Evolutionary conservation across 2,329 filamentous ascomycete species (phyloP), one percentile per base, ranked within the genome.

Genomic region (Colletotrichum sp.): DNA sequence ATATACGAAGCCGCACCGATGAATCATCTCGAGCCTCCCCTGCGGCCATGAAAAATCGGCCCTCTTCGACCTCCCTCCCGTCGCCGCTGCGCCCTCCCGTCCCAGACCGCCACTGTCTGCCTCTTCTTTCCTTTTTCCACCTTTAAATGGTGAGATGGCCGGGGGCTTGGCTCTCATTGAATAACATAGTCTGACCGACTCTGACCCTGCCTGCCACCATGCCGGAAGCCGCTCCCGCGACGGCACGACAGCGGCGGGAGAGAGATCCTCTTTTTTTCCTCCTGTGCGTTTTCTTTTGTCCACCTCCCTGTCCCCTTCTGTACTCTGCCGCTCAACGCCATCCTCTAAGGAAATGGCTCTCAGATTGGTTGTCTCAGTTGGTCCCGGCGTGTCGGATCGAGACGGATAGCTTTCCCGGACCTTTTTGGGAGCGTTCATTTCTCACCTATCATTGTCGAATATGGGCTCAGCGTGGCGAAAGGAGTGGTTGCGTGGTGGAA

Each of bases 101-200:
- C 71, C 61, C 60, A 61, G 72, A 74, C 66, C 74, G 74, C 74
- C 71, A 76, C 34, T 71, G 72, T 32, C 60, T 71, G 71, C 66
- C 74, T 75, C 38, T 67, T 71, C 32, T 58, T 75, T 57, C 32
- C 60, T 71, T 75, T 75, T 71, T 63, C 16, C 16, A 48, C 55
- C 15, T n/a, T 43, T 36, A 69, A 61, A 30, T 2, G n/a, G 28
- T 34, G 58, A 34, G 30, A 21, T 21, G 38, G 36, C n/a, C 6
- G n/a, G 16, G 24, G 36, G 21, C 4, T 24, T 57, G 52, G 52
- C 52, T 61, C 32, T 43, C 58, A 7, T 43, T 30, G 43, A 21
- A 26, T 30, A 24, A 68, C 34, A 28, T 34, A 57, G 28, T 63
- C 66, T 73, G 74, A 65, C 74, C 70, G 70, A 34, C 30, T 36